Evolutionary conservation across 2,329 filamentous ascomycete species (phyloP).

Genomic region (Fusarium pseudograminearum): DNA sequence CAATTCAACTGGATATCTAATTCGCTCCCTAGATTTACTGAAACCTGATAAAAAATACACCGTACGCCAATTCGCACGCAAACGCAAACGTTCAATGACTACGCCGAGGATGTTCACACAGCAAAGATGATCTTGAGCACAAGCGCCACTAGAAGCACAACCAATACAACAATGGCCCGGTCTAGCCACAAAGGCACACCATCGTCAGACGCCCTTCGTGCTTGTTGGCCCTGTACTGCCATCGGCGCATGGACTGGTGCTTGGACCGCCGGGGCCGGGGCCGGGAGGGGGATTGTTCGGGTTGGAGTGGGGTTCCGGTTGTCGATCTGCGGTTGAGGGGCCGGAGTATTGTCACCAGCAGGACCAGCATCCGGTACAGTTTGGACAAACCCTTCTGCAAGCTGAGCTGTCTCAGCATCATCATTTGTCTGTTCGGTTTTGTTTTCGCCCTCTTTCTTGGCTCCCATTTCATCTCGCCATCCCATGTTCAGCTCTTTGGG

Average conservation of each 20-base stretch:
- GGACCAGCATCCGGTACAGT: conserved; percentile 52
- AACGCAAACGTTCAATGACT: neutral
- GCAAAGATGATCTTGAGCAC: conserved; percentile 67
- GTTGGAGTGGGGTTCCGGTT: conserved; percentile 32
- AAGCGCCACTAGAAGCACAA: conserved; percentile 77
- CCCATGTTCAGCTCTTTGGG: conserved; percentile 72
- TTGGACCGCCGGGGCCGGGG: conserved; percentile 18
- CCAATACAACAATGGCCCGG: conserved; percentile 79
- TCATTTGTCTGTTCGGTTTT: conserved; percentile 41
- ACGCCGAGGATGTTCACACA: conserved; percentile 25
- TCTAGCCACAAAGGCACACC: conserved; percentile 82
- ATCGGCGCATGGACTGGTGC: conserved; percentile 15
- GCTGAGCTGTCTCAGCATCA: conserved; percentile 59
- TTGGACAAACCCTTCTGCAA: conserved; percentile 70
- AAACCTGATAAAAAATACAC: conserved; percentile 3
- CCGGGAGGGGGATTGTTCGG: conserved; percentile 22
- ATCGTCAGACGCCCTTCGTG: conserved; percentile 51
- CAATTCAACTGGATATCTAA: conserved; percentile 43
- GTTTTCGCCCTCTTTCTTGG: conserved; percentile 35
- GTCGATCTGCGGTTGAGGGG: conserved; percentile 17
- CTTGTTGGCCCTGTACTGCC: conserved; percentile 31
- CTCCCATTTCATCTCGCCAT: conserved; percentile 78
- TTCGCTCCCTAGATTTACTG: conserved; percentile 28
- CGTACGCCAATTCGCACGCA: conserved; percentile 19
- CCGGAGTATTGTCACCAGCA: neutral